Percentiles rank a stretch among this genome's conserved stretches.
phyloP scores from a whole-genome alignment of 495 filamentous ascomycete genomes.

The Aspergillus campestris region DNA sequence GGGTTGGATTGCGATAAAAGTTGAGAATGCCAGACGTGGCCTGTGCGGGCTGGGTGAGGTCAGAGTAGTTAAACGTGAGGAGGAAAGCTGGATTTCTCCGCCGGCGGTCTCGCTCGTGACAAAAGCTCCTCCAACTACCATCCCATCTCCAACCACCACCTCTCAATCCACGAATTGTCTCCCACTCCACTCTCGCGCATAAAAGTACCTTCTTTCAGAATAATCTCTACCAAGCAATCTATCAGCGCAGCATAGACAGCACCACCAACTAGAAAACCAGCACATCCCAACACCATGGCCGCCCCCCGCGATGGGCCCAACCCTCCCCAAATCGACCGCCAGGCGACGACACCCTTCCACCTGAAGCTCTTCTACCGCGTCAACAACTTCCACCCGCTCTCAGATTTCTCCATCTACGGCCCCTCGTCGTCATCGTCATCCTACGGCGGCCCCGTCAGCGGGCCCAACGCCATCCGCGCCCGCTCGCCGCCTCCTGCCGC shows the following conservation, averaged over 20 bases:
- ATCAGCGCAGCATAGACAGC: too few species aligned
- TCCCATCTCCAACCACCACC: not conserved
- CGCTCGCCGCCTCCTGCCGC: slow-evolving; percentile 25
- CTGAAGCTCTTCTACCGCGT: slow-evolving; percentile 81
- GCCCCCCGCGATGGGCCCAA: slow-evolving; percentile 18
- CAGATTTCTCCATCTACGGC: slow-evolving; percentile 22
- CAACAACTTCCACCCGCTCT: slow-evolving; percentile 57
- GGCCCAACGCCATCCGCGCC: slow-evolving; percentile 29
- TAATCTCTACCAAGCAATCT: too few species aligned
- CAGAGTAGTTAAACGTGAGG: too few species aligned
- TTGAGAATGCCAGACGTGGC: not conserved
- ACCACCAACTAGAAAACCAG: not conserved
- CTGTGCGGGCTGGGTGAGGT: too few species aligned
- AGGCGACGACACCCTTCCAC: slow-evolving; percentile 77
- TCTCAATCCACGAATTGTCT: not conserved
- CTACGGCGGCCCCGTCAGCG: slow-evolving; percentile 22
- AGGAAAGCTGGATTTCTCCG: too few species aligned
- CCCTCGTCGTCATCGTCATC: slow-evolving; percentile 9
- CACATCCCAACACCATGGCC: slow-evolving; percentile 16
- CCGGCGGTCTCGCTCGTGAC: too few species aligned
- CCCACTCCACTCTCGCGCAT: not conserved
- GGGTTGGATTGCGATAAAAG: not conserved
- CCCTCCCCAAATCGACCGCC: slow-evolving; percentile 45
- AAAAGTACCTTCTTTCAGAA: too few species aligned
- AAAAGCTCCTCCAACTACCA: too few species aligned